Evolutionary conservation across 495 filamentous ascomycete genomes (phyloP).

Genomic region (Penicillium antarcticum): DNA sequence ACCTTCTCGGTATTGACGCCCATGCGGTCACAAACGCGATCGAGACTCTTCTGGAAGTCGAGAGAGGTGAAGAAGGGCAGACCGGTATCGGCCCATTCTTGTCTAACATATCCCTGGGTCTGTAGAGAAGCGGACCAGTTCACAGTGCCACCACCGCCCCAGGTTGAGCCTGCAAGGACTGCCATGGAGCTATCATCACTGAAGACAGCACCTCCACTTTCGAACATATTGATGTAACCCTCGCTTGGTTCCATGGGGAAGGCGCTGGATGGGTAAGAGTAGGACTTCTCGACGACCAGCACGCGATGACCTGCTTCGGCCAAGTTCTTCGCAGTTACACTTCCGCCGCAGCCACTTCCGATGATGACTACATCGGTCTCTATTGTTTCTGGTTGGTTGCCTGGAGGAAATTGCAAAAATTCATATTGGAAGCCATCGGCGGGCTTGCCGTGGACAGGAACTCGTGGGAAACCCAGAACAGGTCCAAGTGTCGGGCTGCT

Average conservation of each 20-base stretch:
- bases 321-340: constrained; percentile 75
- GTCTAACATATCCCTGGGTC: constrained; percentile 73
- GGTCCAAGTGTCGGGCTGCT: constrained; percentile 54
- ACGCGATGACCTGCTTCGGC: constrained; percentile 72
- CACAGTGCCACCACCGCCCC: constrained; percentile 83
- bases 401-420: constrained; percentile 50
- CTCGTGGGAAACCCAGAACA: constrained; percentile 60
- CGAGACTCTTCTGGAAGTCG: constrained; percentile 73
- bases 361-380: constrained; percentile 82
- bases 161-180: constrained; percentile 67
- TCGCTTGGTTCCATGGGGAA: constrained; percentile 68
- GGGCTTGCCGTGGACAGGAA: constrained; percentile 58
- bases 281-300: constrained; percentile 78
- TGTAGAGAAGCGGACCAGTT: constrained; percentile 89
- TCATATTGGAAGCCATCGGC: constrained; percentile 52
- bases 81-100: constrained; percentile 73
- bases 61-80: constrained; percentile 74
- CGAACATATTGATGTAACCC: constrained; percentile 60
- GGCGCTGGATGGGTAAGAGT: constrained; percentile 66
- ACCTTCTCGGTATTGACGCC: constrained; percentile 68
- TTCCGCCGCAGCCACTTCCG: constrained; percentile 86
- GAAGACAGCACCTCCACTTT: constrained; percentile 48
- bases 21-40: constrained; percentile 71
- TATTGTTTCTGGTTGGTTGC: constrained; percentile 49
- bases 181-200: constrained; percentile 63